Evolutionary conservation across 2,329 filamentous ascomycete species (phyloP).

Genomic region (Fonsecaea multimorphosa): DNA sequence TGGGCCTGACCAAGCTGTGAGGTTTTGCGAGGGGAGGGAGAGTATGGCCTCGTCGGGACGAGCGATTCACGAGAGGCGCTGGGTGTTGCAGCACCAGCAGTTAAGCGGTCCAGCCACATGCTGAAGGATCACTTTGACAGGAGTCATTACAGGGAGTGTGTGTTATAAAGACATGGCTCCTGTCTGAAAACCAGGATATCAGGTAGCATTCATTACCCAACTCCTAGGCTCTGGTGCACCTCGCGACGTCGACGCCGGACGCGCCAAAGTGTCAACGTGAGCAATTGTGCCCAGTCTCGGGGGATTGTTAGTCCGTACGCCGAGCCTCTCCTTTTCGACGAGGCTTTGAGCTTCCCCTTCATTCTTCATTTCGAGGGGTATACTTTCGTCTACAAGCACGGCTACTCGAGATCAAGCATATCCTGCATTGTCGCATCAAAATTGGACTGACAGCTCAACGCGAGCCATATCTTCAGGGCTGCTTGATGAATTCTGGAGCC

Average conservation of each 20-base stretch:
- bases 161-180: slow-evolving; percentile 1
- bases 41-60: slow-evolving; percentile 71
- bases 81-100: slow-evolving; percentile 66
- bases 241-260: neutral
- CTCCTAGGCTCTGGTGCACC: neutral
- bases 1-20: slow-evolving; percentile 71
- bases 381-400: neutral
- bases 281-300: neutral
- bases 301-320: neutral
- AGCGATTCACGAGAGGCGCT: slow-evolving; percentile 61
- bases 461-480: neutral
- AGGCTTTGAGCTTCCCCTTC: neutral
- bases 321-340: neutral
- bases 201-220: neutral
- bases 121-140: neutral
- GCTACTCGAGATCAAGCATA: neutral
- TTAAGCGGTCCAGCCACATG: slow-evolving; percentile 93
- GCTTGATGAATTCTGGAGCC: neutral
- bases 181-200: neutral
- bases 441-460: neutral
- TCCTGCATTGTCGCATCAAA: neutral
- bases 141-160: neutral
- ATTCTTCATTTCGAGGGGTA: neutral
- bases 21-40: slow-evolving; percentile 72
- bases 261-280: neutral